Base-by-base conservation (phyloP, 192 early-diverging fungal species). In the Jimgerdemannia lactiflua region DNA sequence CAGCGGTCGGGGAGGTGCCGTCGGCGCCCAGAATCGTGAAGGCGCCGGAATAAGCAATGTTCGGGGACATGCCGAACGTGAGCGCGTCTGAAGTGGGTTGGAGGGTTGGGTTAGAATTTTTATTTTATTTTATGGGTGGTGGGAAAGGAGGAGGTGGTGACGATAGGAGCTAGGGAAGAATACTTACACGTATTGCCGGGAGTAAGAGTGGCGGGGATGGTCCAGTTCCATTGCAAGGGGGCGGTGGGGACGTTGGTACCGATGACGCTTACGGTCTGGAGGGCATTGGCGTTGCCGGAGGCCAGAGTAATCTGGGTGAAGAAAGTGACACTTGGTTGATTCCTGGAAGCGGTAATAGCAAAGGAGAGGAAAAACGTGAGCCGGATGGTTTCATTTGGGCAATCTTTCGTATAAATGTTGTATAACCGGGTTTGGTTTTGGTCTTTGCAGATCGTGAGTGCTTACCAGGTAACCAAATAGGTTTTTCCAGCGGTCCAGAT, bases 141-240 rank as follows among this genome's bases (percentile, higher is more conserved):
- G 64, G 18, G 70, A 73, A 0, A 10, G 11, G 49, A 70, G 43
- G 7, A 69, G 10, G n/a, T 44, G 17, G 68, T 29, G 29, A 29
- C 29, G 29, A 1, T 29, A 29, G 29, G 29, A 29, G 29, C 29
- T 1, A 29, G 29, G 29, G 29, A 29, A 29, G 29, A 29, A 29
- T 0, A 72, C 78, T 79, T 79, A 79, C 78, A 80, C 49, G 77
- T 75, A 17, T n/a, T 69, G 43, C 72, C 79, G 40, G 79, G 63
- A 43, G 79, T 70, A 49, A 73, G 41, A 66, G 69, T n/a, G 49
- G 79, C 69, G 66, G 79, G 79, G 44, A 80, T 80, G 43, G 70
- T 69, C 79, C 79, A 80, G 20, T 71, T 74, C 70, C 75, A 80
- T 17, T 64, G 39, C 42, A 73, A 73, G 64, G 72, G 39, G 39